Evolutionary conservation across 2,329 filamentous ascomycete species (phyloP), one percentile per base, ranked within the genome.

Genomic region (Exserohilum rostratum): DNA sequence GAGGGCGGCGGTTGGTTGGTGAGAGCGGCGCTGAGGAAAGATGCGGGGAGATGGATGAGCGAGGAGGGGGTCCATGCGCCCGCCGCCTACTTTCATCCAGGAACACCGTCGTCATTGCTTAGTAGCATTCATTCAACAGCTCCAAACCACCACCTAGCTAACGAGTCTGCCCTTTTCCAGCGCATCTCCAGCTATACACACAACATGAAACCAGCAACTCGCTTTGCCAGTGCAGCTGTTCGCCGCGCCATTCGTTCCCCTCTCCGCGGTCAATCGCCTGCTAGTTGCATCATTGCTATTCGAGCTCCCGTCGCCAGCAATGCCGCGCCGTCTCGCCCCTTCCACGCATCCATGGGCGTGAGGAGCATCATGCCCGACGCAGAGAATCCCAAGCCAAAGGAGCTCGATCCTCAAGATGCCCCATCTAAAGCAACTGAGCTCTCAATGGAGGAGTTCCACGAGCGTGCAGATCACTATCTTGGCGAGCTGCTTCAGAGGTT

Each of bases 391-490:
- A 60, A 66, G 29, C 69, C 73, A 34, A 70, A 68, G 53, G 67
- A 77, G 58, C 68, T 67, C 30, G 70, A 76, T 48, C 56, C 68
- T 29, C 52, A 68, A 27, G 68, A 77, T 47, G 53, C 58, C 65
- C 72, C 80, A 46, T 77, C 75, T 18, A 80, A 82, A 55, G 81
- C 89, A 0, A 86, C 87, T 2, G 82, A 89, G 44, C 80, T 97
- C 58, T 84, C 85, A 2, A 85, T 88, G 3, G 79, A 82, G 22
- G 80, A 91, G 69, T 98, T 96, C 74, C 88, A 96, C 70, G 83
- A 89, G 52, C 80, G 90, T 27, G 86, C 92, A 25, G 90, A 97
- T 70, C 75, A 82, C 45, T 96, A 90, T 74, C 82, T 98, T 66
- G 82, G 88, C 50, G 75, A 78, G 25, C 75, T 89, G 30, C 72